A percentile compares a stretch with the other conserved stretches of the same genome.
These are phyloP conservation scores for Lactifluus rugatus DNA, from an alignment of 768 basidiomycete species.

Conservation along the genomic window DNA sequence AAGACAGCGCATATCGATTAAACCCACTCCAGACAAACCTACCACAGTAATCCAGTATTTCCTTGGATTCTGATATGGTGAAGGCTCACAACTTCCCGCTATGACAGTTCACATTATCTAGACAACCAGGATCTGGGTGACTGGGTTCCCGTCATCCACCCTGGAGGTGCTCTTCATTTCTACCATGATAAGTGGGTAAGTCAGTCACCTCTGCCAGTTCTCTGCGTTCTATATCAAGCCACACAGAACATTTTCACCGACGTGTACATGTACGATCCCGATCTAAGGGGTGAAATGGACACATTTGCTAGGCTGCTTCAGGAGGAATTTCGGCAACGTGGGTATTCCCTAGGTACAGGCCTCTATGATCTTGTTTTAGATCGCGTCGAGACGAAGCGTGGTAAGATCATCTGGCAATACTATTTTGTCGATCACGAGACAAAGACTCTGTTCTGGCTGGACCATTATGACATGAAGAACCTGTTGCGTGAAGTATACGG, in stretches of 20 bases:
- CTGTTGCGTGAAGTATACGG: background rate
- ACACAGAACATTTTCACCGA: constrained; percentile 6
- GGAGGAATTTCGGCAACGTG: background rate
- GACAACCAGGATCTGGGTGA: background rate
- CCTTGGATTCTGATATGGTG: background rate
- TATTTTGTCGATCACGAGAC: constrained; percentile 7
- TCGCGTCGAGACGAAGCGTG: background rate
- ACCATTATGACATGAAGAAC: background rate
- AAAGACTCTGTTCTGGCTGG: constrained; percentile 3
- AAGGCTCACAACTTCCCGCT: background rate
- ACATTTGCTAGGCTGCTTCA: background rate
- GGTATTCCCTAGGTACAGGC: background rate
- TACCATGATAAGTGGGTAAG: background rate
- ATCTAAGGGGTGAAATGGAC: background rate
- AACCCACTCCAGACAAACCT: background rate
- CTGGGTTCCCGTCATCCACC: background rate
- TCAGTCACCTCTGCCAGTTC: background rate
- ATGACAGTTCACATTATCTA: background rate
- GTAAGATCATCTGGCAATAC: background rate
- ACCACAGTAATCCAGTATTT: constrained; percentile 1
- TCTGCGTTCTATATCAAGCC: background rate
- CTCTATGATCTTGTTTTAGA: constrained; percentile 7
- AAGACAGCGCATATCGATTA: background rate
- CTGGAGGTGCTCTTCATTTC: constrained; percentile 9
- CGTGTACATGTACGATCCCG: constrained; percentile 8